Evolutionary conservation across 2,329 filamentous ascomycete species (phyloP), one percentile per base, ranked within the genome.

Genomic region (Daldinia eschscholtzii): DNA sequence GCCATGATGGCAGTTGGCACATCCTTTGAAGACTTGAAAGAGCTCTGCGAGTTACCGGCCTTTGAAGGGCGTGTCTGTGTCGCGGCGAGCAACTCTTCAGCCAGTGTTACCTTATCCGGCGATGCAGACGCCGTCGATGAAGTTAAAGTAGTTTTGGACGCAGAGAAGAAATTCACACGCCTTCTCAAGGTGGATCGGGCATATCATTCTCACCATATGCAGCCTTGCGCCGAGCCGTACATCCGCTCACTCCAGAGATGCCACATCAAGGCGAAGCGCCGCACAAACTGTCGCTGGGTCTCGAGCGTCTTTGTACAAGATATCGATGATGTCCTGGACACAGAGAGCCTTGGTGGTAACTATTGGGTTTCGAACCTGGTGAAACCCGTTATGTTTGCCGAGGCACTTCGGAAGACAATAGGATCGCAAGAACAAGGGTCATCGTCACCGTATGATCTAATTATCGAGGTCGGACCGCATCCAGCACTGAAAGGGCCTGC

Each of bases 1-100:
- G 77, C 77, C 3, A 85, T 85, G 83, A 76, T 84, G 62, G 83
- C 82, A 0, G 80, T 81, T 0, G 81, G 79, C 0, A 77, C 81
- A 1, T 71, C 74, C 0, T 65, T 73, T 2, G 67, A 74, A 10
- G 74, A 76, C 44, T 64, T 60, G 0, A 23, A 18, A 2, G 72
- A 74, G 2, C 55, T 76, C 0, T 67, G 61, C 41, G 20, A 63
- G 0, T 13, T 50, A 0, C 50, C 61, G 1, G 59, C 61, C 1
- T 71, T 75, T 7, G 9, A 64, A 6, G 66, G 63, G 0, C 63
- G 67, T 0, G 57, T 64, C 2, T 46, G 41, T 4, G n/a, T 76
- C 1, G 74, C 74, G 0, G 74, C 74, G 4, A 55, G 23, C 30
- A 75, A 75, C 35, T 74, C 74, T 10, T 46, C 52, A 37, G 13